phyloP scores from a whole-genome alignment of 2,329 filamentous ascomycete species.

The Diaporthe vaccinii region DNA sequence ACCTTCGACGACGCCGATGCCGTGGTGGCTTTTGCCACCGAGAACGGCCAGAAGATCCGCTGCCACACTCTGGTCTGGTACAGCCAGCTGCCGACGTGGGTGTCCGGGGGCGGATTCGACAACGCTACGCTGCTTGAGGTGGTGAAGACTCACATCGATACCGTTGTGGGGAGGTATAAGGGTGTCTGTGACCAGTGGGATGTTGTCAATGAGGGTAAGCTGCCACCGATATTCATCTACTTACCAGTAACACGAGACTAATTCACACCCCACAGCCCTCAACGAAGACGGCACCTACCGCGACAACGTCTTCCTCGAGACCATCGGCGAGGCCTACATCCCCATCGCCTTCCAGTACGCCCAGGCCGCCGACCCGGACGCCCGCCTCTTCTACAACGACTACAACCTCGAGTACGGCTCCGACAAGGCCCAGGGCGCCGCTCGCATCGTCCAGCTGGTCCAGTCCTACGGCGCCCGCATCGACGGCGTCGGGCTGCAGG shows the following conservation, averaged over 20 bases:
- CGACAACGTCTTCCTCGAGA: constrained; percentile 59
- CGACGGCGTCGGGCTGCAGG: constrained; percentile 66
- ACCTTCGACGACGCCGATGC: constrained; percentile 66
- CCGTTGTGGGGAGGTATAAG: constrained; percentile 59
- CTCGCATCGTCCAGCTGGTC: constrained; percentile 50
- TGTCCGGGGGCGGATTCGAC: constrained; percentile 61
- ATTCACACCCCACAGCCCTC: constrained; percentile 47
- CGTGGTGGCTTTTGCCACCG: constrained; percentile 55
- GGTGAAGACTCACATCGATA: constrained; percentile 66
- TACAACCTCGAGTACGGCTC: constrained; percentile 62
- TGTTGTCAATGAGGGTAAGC: constrained; percentile 64
- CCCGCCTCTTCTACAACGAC: constrained; percentile 68
- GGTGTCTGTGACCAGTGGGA: constrained; percentile 66
- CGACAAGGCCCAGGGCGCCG: constrained; percentile 50
- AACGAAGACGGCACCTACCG: constrained; percentile 64
- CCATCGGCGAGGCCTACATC: constrained; percentile 65
- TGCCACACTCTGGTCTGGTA: constrained; percentile 68
- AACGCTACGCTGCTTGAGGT: constrained; percentile 64
- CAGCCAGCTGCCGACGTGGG: constrained; percentile 65
- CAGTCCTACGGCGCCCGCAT: constrained; percentile 57
- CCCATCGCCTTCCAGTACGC: constrained; percentile 63
- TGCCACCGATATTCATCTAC: neutral
- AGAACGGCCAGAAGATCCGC: constrained; percentile 59
- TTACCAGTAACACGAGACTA: neutral
- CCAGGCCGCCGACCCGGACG: constrained; percentile 58